Base-by-base conservation (phyloP, 139 green algal species). In the Coccomyxa sp. region DNA sequence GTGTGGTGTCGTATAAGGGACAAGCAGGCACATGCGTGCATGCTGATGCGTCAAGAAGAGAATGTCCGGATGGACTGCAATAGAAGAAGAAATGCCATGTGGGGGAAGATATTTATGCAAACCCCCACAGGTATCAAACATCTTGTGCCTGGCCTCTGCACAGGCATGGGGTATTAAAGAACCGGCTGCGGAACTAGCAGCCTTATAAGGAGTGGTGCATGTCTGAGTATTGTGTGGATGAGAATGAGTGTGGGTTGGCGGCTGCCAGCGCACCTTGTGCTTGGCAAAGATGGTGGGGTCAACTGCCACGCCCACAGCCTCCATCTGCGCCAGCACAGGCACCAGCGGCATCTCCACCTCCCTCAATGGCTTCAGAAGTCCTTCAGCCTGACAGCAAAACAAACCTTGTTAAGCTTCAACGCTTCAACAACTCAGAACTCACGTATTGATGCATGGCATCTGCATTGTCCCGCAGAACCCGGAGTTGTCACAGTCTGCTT, bases 321-420 rank as follows among this genome's bases (percentile, higher is more conserved):
- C 92, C 91, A 96, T 94, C 58, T 81, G 76, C 13, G 88, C 92
- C 63, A 96, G 87, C 75, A 96, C 88, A 0, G 79, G 78, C 82
- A 95, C 91, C 77, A 96, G 83, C 0, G 91, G 94, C 91, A 95
- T 95, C 90, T 97, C 92, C 0, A 92, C 80, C 13, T 77, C 25
- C 31, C 68, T 71, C 82, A 95, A 84, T 14, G 88, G 80, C 27
- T 81, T 30, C 76, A 93, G 30, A 81, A 94, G 32, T 11, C 81
- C 85, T 58, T 91, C 79, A 12, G 27, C 17, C 82, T 89, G 79
- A 58, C 13, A 76, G 60, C 38, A 86, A 21, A 18, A 60, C 59
- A 17, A 80, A 31, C 76, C 76, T 17, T 28, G 30, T 25, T 60
- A 51, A 21, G 60, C 21, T 67, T n/a, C 0, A 0, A 0, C 28